Evolutionary conservation across 1,284 basidiomycete genomes (phyloP).

Genomic region (Tilletia horrida): DNA sequence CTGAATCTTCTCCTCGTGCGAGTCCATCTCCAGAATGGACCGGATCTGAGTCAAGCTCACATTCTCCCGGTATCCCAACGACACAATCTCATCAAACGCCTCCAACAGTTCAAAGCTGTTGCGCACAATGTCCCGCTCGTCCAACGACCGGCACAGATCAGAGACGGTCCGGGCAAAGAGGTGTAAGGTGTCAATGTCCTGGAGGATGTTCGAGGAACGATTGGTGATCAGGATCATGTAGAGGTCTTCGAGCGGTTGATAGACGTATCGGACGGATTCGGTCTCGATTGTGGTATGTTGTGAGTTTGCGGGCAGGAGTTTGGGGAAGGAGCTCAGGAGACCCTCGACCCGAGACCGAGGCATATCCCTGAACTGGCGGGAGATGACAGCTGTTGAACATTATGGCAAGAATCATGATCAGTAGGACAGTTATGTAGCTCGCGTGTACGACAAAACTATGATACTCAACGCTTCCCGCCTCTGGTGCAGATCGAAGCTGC

Average conservation of each 20-base stretch:
- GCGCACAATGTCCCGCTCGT: conserved; percentile 83
- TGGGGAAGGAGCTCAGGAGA: conserved; percentile 92
- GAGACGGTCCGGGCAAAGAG: conserved; percentile 90
- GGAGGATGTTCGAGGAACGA: conserved; percentile 94
- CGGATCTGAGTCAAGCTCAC: conserved; percentile 87
- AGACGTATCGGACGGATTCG: conserved; percentile 74
- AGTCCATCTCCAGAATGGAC: conserved; percentile 94
- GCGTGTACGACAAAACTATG: not conserved
- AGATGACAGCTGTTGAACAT: conserved; percentile 73
- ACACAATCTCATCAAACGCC: conserved; percentile 96
- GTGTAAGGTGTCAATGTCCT: conserved; percentile 94
- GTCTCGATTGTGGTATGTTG: conserved; percentile 81
- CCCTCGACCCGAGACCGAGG: conserved; percentile 87
- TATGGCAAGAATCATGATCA: conserved; percentile 1
- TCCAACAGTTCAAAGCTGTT: conserved; percentile 92
- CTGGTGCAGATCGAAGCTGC: conserved; percentile 92
- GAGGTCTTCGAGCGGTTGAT: conserved; percentile 95
- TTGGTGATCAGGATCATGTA: conserved; percentile 98
- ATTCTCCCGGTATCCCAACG: conserved; percentile 87
- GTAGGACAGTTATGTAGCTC: not conserved
- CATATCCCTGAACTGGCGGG: conserved; percentile 93
- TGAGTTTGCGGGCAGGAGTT: conserved; percentile 90
- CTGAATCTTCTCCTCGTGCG: conserved; percentile 99
- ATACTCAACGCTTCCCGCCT: conserved; percentile 74
- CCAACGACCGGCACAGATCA: conserved; percentile 71